Evolutionary conservation across 352 stramenopile species (phyloP).

Genomic region (Phytopythium montanum): DNA sequence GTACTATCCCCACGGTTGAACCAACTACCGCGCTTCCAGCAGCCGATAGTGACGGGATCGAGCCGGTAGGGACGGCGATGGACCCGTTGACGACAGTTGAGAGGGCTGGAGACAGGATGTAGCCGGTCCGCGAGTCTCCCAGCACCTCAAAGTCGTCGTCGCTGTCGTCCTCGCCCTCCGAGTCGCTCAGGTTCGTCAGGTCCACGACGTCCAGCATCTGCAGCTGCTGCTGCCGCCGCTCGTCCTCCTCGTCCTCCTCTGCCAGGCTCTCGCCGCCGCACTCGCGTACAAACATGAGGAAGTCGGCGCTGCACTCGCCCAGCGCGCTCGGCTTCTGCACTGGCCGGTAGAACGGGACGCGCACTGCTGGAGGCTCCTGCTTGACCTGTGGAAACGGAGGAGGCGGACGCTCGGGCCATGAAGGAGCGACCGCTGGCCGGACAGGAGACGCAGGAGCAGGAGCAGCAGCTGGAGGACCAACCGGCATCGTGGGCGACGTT

Average conservation of each 20-base stretch:
- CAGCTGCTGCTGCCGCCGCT: conserved; percentile 25
- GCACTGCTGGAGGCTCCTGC: not conserved
- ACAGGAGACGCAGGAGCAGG: conserved; percentile 1
- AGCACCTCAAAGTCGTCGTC: conserved; percentile 19
- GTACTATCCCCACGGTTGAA: not conserved
- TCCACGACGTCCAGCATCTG: conserved; percentile 59
- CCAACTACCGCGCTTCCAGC: not conserved
- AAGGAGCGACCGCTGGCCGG: not conserved
- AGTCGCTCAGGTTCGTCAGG: conserved; percentile 55
- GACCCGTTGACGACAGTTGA: not conserved
- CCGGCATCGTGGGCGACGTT: too few species aligned
- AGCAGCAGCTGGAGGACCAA: not conserved
- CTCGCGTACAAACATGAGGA: conserved; percentile 47
- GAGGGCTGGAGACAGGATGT: not conserved
- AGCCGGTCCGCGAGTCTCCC: conserved; percentile 1
- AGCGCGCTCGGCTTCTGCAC: conserved; percentile 16
- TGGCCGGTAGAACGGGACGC: conserved; percentile 1
- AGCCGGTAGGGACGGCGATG: not conserved
- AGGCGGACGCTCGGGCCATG: not conserved
- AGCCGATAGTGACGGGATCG: conserved; percentile 1
- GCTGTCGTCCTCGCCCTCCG: conserved; percentile 31
- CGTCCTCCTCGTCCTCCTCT: conserved; percentile 34
- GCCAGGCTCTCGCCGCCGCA: conserved; percentile 36
- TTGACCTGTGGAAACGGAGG: conserved; percentile 8
- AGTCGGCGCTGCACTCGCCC: conserved; percentile 36